phyloP scores from a whole-genome alignment of 106 monocot species.

The Gastrodia elata region DNA sequence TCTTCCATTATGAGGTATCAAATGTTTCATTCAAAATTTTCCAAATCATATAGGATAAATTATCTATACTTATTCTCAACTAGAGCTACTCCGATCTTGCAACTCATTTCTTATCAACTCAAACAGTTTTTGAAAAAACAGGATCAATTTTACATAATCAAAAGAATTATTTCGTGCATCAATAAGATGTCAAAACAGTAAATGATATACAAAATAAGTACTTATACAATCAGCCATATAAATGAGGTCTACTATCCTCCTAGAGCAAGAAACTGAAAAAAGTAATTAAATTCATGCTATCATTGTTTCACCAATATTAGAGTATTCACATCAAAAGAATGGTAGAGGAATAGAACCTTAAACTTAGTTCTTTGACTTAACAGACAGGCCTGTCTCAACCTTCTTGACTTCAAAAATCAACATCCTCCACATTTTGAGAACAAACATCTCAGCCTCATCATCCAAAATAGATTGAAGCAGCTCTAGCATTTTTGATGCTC shows the following conservation, averaged over 20 bases:
- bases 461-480: conserved; percentile 88
- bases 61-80: too few species aligned
- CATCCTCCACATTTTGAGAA: conserved; percentile 99
- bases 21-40: too few species aligned
- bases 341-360: conserved; percentile 9
- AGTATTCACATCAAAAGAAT: neutral
- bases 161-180: too few species aligned
- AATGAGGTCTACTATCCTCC: neutral
- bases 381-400: conserved; percentile 75
- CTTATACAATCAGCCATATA: neutral
- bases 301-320: neutral
- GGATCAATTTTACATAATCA: neutral
- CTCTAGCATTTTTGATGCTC: conserved; percentile 80
- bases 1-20: too few species aligned
- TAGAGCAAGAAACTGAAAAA: neutral
- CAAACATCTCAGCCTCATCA: conserved; percentile 99
- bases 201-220: neutral
- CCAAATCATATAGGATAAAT: too few species aligned
- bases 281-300: neutral
- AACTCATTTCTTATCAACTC: too few species aligned
- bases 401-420: conserved; percentile 97
- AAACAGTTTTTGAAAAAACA: too few species aligned
- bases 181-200: conserved; percentile 4
- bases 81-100: too few species aligned
- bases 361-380: conserved; percentile 35